Base-by-base conservation (phyloP, 1,139 yeast genomes). In the Waltiozyma sp. region DNA sequence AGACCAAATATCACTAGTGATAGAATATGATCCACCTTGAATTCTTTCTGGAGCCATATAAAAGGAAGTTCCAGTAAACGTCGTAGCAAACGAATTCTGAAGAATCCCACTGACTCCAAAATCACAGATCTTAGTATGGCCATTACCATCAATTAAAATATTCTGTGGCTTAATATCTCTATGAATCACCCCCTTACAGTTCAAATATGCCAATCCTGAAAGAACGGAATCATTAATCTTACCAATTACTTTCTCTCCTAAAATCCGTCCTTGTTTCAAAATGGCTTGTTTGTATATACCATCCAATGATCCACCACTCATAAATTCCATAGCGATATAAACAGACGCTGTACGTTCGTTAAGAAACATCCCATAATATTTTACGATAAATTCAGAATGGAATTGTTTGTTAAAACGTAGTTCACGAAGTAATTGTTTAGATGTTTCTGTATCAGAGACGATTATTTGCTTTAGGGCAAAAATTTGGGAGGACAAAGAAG, bases 61-160 rank as follows among this genome's bases (percentile, higher is more conserved):
- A 60, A 86, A 89, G 19, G 94, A 89, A 0, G 98, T 91, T 1
- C 98, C 98, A 0, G 96, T 93, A 59, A 89, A 91, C 0, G 98
- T 91, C 1, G 95, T 85, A 2, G 97, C 97, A 41, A 91, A 67
- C 0, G 96, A 87, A 60, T 89, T 83, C 21, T 89, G 96, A 14
- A 91, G 96, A 57, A 88, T 96, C 11, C 98, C 97, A 55, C 95
- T 82, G 31, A 91, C 98, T n/a, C 98, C 98, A 66, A 91, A 91
- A 65, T 91, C 98, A 65, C 98, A 91, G 40, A 91, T 68, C 60
- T 91, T 91, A 42, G 89, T 89, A 55, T 84, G 80, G 3, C 98
- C 98, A 10, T 66, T 55, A 2, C 65, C 61, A 56, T 86, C 91
- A 24, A 91, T 63, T 45, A 91, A 63, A 45, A 91, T 87, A 60